Evolutionary conservation across 495 filamentous ascomycete genomes (phyloP).

Genomic region (Lasiosphaeriaceae sp.): DNA sequence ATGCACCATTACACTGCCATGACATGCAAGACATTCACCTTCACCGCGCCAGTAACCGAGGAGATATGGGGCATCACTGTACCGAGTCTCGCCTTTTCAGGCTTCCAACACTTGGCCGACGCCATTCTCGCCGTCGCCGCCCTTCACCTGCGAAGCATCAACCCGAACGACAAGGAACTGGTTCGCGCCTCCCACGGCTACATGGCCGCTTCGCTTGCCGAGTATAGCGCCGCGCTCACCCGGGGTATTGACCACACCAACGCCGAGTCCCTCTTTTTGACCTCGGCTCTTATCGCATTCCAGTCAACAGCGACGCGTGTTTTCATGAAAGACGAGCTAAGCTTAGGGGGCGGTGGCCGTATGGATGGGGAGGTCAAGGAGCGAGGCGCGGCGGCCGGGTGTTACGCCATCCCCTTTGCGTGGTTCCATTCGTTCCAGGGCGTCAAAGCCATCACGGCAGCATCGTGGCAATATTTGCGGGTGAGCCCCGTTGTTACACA

Average conservation of each 20-base stretch:
- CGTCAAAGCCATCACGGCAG: slow-evolving; percentile 50
- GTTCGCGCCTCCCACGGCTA: slow-evolving; percentile 54
- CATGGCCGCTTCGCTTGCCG: slow-evolving; percentile 52
- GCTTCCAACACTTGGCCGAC: slow-evolving; percentile 49
- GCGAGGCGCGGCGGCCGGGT: slow-evolving; percentile 12
- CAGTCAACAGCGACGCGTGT: slow-evolving; percentile 53
- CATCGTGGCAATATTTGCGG: slow-evolving; percentile 51
- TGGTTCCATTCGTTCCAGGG: slow-evolving; percentile 61
- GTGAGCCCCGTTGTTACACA: slow-evolving; percentile 45
- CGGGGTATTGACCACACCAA: slow-evolving; percentile 48
- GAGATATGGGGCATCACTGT: slow-evolving; percentile 52
- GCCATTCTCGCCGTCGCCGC: slow-evolving; percentile 55
- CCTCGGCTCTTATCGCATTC: slow-evolving; percentile 53
- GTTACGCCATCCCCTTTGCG: slow-evolving; percentile 47
- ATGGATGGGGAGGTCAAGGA: slow-evolving; percentile 4
- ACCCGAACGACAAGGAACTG: slow-evolving; percentile 48
- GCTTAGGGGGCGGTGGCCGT: slow-evolving; percentile 1
- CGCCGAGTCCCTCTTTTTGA: slow-evolving; percentile 53
- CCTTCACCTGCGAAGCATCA: slow-evolving; percentile 46
- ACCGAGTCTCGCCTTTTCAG: slow-evolving; percentile 51
- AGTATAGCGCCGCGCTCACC: slow-evolving; percentile 48
- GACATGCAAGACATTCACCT: slow-evolving; percentile 50
- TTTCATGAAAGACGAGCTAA: slow-evolving; percentile 44
- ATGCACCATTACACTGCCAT: slow-evolving; percentile 53
- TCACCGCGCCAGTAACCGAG: slow-evolving; percentile 43